These are phyloP conservation scores for Neofusicoccum sp. DNA, from an alignment of 2,329 filamentous ascomycete species.

Conservation along the genomic window DNA sequence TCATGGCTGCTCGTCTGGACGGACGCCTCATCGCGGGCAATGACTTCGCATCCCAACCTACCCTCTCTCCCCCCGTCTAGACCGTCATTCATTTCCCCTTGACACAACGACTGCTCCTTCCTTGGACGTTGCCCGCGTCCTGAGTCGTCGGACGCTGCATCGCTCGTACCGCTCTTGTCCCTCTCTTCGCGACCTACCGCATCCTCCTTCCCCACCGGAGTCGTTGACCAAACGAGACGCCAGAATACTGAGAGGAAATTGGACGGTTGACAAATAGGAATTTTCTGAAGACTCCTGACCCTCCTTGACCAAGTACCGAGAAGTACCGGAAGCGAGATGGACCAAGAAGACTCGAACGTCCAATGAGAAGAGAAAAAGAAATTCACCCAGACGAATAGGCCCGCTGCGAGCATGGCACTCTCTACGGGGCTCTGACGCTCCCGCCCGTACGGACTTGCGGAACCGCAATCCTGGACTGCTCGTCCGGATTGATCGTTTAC, in stretches of 20 bases:
- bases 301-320: slow-evolving; percentile 6
- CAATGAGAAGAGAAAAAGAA: slow-evolving; percentile 2
- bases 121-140: not conserved
- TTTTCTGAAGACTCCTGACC: not conserved
- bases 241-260: not conserved
- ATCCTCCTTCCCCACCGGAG: not conserved
- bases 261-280: not conserved
- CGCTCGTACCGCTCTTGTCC: not conserved
- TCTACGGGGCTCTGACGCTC: not conserved
- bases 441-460: not conserved
- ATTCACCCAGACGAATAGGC: not conserved
- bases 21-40: not conserved
- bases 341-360: slow-evolving; percentile 4
- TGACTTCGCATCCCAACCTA: not conserved
- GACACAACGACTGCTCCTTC: not conserved
- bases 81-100: not conserved
- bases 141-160: not conserved
- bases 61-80: not conserved
- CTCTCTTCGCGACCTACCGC: not conserved
- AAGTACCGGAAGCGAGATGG: slow-evolving; percentile 9
- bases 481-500: not conserved
- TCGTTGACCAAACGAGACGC: not conserved
- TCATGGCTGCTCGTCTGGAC: not conserved
- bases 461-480: not conserved
- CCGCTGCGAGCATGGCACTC: not conserved